Percentiles rank a stretch among this genome's conserved stretches.
phyloP scores from a whole-genome alignment of 495 filamentous ascomycete genomes.

The Xylaria acuta region DNA sequence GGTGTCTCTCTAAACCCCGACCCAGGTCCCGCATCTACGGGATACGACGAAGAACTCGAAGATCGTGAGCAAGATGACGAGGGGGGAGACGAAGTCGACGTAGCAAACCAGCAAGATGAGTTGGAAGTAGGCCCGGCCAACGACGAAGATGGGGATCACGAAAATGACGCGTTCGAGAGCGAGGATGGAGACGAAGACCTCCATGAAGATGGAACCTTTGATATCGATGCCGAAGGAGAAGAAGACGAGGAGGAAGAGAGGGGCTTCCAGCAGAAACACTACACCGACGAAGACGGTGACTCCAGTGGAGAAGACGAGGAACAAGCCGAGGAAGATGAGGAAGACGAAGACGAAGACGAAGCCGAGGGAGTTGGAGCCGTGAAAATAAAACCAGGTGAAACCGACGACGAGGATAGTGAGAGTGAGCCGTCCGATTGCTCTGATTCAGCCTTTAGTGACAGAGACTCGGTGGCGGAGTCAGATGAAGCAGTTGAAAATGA shows the following conservation, averaged over 20 bases:
- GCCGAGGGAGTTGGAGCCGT: constrained; percentile 77
- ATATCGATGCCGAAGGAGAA: constrained; percentile 43
- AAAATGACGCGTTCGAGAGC: constrained; percentile 49
- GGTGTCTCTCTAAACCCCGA: neutral
- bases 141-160: constrained; percentile 27
- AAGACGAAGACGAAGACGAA: constrained; percentile 55
- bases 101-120: constrained; percentile 36
- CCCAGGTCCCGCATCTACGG: neutral
- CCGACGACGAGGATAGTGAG: constrained; percentile 52
- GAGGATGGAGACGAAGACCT: constrained; percentile 50
- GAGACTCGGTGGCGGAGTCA: constrained; percentile 67
- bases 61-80: constrained; percentile 57
- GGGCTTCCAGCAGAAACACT: constrained; percentile 12
- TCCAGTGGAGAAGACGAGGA: constrained; percentile 50
- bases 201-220: constrained; percentile 47
- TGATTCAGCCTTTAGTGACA: constrained; percentile 56
- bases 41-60: constrained; percentile 49
- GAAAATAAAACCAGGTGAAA: constrained; percentile 66
- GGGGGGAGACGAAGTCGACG: constrained; percentile 49
- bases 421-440: constrained; percentile 38
- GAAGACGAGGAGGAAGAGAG: constrained; percentile 55
- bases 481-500: constrained; percentile 72
- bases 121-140: constrained; percentile 28
- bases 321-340: constrained; percentile 39
- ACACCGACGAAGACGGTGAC: constrained; percentile 18